A percentile compares a stretch with the other conserved stretches of the same genome.
Evolutionary conservation across 306 rosid species (phyloP).

Genomic region (Vigna unguiculata): DNA sequence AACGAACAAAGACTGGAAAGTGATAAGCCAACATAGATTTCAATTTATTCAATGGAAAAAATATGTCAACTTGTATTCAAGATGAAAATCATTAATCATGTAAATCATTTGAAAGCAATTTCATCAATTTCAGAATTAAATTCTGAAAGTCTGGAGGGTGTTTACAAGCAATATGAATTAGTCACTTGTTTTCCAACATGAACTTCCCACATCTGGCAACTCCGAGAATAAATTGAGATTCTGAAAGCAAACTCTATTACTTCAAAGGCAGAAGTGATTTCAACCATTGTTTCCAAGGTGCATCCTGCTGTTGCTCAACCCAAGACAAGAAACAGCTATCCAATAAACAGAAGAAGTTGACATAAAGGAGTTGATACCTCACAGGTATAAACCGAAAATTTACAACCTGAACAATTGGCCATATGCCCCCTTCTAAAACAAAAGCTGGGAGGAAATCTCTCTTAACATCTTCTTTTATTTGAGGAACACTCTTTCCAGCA

Average conservation of each 20-base stretch:
- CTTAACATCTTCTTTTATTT: constrained; percentile 83
- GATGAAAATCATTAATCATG: constrained; percentile 45
- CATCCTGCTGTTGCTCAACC: constrained; percentile 94
- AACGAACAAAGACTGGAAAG: neutral
- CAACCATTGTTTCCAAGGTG: constrained; percentile 93
- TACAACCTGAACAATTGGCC: constrained; percentile 86
- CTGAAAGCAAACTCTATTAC: constrained; percentile 45
- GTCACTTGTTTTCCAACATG: constrained; percentile 37
- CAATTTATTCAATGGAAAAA: constrained; percentile 39
- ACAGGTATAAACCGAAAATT: constrained; percentile 89
- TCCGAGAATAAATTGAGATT: neutral
- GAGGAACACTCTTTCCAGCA: constrained; percentile 70
- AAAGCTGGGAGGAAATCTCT: constrained; percentile 87
- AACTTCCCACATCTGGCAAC: constrained; percentile 35
- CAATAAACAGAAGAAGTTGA: constrained; percentile 83
- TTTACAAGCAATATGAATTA: constrained; percentile 40
- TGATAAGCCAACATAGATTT: constrained; percentile 32
- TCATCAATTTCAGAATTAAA: constrained; percentile 39
- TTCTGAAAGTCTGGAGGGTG: constrained; percentile 40
- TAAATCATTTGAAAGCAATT: constrained; percentile 40
- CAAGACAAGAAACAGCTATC: constrained; percentile 96
- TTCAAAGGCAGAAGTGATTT: constrained; percentile 62
- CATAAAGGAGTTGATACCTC: constrained; percentile 91
- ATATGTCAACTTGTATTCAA: constrained; percentile 35
- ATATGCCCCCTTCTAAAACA: constrained; percentile 76